Evolutionary conservation across 768 basidiomycete genomes (phyloP).

Genomic region (Amyloporia xantha): DNA sequence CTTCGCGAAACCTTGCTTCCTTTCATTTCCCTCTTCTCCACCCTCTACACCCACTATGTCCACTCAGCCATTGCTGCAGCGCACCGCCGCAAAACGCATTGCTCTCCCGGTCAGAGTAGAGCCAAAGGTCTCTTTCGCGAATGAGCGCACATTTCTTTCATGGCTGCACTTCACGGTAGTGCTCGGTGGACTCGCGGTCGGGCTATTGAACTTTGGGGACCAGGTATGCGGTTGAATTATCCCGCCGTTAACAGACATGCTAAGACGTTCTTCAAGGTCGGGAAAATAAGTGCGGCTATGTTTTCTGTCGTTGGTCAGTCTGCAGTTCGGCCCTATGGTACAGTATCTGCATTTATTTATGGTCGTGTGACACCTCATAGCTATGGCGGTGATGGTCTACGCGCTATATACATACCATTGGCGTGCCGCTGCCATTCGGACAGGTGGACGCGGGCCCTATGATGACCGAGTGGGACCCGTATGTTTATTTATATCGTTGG

Average conservation of each 20-base stretch:
- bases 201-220: conserved; percentile 96
- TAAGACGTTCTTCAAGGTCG: conserved; percentile 46
- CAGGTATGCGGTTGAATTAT: conserved; percentile 43
- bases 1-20: conserved; percentile 3
- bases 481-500: conserved; percentile 8
- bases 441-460: conserved; percentile 89
- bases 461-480: conserved; percentile 95
- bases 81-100: conserved; percentile 90
- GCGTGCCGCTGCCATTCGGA: conserved; percentile 88
- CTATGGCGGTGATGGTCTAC: conserved; percentile 96
- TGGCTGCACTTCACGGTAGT: conserved; percentile 99
- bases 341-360: conserved; percentile 6
- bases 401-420: conserved; percentile 94
- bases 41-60: conserved; percentile 58
- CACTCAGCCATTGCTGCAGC: conserved; percentile 93
- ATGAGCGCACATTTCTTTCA: conserved; percentile 93
- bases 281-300: conserved; percentile 94
- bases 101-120: conserved; percentile 93
- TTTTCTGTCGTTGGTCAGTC: conserved; percentile 89
- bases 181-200: conserved; percentile 92
- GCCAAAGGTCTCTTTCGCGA: conserved; percentile 92
- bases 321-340: not conserved
- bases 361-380: conserved; percentile 32
- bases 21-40: not conserved
- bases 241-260: not conserved